A percentile compares a stretch with the other conserved stretches of the same genome.
phyloP scores from a whole-genome alignment of 2,329 filamentous ascomycete species.

The Magnaporthales sp. region DNA sequence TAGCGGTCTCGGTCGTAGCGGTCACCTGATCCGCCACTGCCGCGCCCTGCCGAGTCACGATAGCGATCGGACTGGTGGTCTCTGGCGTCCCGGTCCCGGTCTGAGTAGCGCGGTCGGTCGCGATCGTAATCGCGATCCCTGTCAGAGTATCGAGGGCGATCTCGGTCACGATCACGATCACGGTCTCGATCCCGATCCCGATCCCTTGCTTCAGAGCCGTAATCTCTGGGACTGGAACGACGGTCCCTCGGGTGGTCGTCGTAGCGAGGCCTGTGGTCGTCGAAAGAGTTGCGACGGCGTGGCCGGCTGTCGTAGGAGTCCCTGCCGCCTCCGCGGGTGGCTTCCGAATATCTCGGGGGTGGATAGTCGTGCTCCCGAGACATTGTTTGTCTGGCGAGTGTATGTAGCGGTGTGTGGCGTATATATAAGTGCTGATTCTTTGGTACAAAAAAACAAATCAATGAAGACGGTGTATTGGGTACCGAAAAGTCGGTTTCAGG shows the following conservation, averaged over 20 bases:
- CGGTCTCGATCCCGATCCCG: not conserved
- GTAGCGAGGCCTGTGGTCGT: not conserved
- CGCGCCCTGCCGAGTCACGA: not conserved
- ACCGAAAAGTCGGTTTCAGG: not conserved
- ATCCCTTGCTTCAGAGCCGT: not conserved
- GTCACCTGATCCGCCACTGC: not conserved
- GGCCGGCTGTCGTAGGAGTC: not conserved
- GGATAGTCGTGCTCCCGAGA: constrained; percentile 1
- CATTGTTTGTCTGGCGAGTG: not conserved
- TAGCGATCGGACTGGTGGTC: not conserved
- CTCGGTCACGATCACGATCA: not conserved
- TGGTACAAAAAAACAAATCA: not conserved
- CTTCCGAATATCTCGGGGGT: constrained; percentile 2
- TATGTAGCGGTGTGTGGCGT: not conserved
- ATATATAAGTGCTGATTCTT: not conserved
- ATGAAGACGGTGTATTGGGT: not conserved
- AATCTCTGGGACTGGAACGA: not conserved
- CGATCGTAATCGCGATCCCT: constrained; percentile 1
- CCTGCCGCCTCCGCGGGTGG: not conserved
- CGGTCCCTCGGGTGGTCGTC: not conserved
- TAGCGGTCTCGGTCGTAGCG: not conserved
- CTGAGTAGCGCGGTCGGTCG: not conserved
- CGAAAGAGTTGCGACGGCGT: not conserved
- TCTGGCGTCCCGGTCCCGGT: not conserved
- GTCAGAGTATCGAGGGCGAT: not conserved